Conservation (phyloP, 2,329 filamentous ascomycete species). For the Zymoseptoria ardabiliae region DNA sequence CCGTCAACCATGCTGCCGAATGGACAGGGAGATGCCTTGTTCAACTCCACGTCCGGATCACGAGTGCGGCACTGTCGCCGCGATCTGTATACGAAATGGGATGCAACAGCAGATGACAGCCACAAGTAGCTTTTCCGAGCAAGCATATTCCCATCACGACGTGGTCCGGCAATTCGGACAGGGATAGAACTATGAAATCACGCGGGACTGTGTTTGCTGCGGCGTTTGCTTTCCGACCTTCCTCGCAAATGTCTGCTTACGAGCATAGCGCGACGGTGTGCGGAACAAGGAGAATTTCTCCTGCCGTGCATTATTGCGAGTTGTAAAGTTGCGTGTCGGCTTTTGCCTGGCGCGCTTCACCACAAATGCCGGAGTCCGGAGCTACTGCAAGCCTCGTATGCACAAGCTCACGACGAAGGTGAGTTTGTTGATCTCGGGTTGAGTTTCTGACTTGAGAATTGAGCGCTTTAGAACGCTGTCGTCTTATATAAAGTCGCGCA, state of each 20-base stretch:
- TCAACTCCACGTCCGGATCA: no score
- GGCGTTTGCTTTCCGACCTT: not conserved
- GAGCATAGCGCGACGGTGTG: not conserved
- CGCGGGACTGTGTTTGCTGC: no score
- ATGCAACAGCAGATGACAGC: not conserved
- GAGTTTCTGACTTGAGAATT: not conserved
- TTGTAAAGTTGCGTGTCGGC: not conserved
- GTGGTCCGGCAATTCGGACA: not conserved
- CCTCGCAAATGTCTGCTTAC: not conserved
- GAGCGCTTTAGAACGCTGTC: not conserved
- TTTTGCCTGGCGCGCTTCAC: not conserved
- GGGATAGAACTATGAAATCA: no score
- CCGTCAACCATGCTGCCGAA: no score
- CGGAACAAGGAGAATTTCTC: not conserved
- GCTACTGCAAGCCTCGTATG: not conserved
- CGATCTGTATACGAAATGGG: no score
- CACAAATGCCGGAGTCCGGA: not conserved
- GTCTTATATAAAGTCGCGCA: not conserved
- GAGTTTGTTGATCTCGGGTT: not conserved
- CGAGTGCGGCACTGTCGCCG: no score
- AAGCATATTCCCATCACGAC: not conserved
- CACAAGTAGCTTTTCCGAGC: not conserved
- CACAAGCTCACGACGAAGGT: not conserved
- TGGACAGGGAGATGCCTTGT: no score
- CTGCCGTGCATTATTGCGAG: not conserved